Conservation (phyloP, 139 green algal species). For the Yamagishiella unicocca region DNA sequence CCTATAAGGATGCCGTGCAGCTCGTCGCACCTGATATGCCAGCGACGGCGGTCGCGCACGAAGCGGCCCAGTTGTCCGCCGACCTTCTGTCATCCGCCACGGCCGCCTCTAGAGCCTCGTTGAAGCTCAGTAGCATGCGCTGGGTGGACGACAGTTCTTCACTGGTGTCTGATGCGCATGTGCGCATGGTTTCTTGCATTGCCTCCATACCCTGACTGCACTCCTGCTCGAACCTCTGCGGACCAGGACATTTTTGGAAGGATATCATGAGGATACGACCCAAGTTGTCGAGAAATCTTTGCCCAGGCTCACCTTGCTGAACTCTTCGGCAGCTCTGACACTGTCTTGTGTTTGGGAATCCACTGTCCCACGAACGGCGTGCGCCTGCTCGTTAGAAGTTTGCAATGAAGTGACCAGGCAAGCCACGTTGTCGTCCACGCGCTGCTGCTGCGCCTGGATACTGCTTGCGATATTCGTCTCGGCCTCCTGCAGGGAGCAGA, state of each 20-base stretch:
- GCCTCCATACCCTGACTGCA: background rate
- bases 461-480: background rate
- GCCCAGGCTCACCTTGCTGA: slow-evolving; percentile 18
- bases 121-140: background rate
- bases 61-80: background rate
- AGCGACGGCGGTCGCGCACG: background rate
- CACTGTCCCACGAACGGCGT: background rate
- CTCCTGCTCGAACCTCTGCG: background rate
- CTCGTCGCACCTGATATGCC: background rate
- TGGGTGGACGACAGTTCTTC: background rate
- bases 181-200: background rate
- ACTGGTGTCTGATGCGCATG: background rate
- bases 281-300: too few relatives aligned
- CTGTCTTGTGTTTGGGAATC: background rate
- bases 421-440: background rate
- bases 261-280: too few relatives aligned
- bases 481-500: background rate
- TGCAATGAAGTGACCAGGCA: background rate
- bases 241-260: too few relatives aligned
- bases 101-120: background rate
- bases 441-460: background rate
- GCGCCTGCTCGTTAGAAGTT: background rate
- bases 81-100: background rate
- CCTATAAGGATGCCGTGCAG: too few relatives aligned
- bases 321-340: background rate